These are phyloP conservation scores for Periglandula ipomoeae DNA, from an alignment of 2,329 filamentous ascomycete species.

Conservation along the genomic window DNA sequence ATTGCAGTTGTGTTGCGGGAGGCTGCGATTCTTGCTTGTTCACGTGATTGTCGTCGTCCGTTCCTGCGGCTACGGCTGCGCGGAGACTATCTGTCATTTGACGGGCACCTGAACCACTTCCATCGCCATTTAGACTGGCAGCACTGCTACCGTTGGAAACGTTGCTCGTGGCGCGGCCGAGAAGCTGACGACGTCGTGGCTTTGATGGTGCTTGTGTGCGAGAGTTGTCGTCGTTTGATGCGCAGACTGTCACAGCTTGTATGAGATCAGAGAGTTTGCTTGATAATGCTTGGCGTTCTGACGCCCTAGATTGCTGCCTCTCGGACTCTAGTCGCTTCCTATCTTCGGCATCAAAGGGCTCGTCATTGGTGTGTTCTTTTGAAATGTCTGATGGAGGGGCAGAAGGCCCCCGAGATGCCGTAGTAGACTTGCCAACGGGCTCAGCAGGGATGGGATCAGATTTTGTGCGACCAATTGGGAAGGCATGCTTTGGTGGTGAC, in stretches of 20 bases:
- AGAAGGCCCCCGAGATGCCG: conserved; percentile 6
- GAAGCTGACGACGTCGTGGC: conserved; percentile 35
- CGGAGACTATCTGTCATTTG: conserved; percentile 4
- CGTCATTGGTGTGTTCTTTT: conserved; percentile 5
- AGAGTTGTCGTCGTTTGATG: conserved; percentile 8
- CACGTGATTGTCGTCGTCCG: conserved; percentile 12
- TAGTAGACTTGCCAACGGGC: conserved; percentile 3
- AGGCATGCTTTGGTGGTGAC: conserved; percentile 20
- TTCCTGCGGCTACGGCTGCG: conserved; percentile 8
- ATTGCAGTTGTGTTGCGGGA: conserved; percentile 43
- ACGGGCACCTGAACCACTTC: conserved; percentile 14
- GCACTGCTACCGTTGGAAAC: conserved; percentile 40
- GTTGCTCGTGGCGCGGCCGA: conserved; percentile 51
- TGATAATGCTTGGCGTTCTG: conserved; percentile 32
- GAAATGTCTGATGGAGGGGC: conserved; percentile 6
- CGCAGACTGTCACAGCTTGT: conserved; percentile 11
- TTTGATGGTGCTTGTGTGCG: conserved; percentile 9
- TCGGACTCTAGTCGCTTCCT: conserved; percentile 9
- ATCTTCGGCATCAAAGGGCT: conserved; percentile 8
- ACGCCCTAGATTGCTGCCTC: conserved; percentile 21
- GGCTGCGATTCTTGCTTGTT: conserved; percentile 23
- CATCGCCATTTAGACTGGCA: conserved; percentile 25
- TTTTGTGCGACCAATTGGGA: conserved; percentile 18
- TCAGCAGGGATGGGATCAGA: conserved; percentile 27
- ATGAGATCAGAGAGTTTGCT: conserved; percentile 35